Percentiles rank a stretch among this genome's conserved stretches.
These are phyloP conservation scores for Thyridium curvatum DNA, from an alignment of 2,329 filamentous ascomycete genomes.

Conservation along the genomic window DNA sequence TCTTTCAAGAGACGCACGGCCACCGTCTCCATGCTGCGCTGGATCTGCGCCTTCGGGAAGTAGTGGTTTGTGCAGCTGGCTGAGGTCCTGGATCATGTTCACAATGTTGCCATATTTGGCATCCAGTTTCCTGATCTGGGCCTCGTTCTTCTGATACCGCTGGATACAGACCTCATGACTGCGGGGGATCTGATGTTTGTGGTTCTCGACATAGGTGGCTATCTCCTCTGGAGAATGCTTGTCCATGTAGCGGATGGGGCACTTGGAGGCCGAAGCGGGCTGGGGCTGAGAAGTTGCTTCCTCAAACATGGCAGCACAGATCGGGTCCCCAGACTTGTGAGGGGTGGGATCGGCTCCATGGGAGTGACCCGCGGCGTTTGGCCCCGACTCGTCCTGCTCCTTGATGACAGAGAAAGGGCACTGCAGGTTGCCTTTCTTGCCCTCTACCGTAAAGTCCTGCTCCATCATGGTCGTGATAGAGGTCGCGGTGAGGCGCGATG, in stretches of 20 bases:
- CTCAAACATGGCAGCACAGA: constrained; percentile 58
- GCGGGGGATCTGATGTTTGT: constrained; percentile 90
- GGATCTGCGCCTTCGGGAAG: constrained; percentile 54
- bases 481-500: constrained; percentile 41
- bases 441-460: constrained; percentile 84
- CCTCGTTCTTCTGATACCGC: constrained; percentile 80
- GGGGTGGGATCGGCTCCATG: constrained; percentile 30
- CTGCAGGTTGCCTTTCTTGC: constrained; percentile 69
- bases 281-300: constrained; percentile 49
- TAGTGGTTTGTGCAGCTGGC: constrained; percentile 82
- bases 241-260: constrained; percentile 88
- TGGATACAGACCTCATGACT: constrained; percentile 91
- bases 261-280: constrained; percentile 53
- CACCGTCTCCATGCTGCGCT: constrained; percentile 10
- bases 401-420: constrained; percentile 67
- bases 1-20: constrained; percentile 46
- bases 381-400: constrained; percentile 14
- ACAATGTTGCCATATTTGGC: constrained; percentile 90
- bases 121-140: constrained; percentile 81
- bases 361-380: constrained; percentile 2
- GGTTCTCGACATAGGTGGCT: constrained; percentile 86
- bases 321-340: constrained; percentile 50
- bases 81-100: constrained; percentile 89
- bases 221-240: constrained; percentile 91
- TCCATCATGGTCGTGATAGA: constrained; percentile 65